Evolutionary conservation across 2,329 filamentous ascomycete species (phyloP), one percentile per base, ranked within the genome.

Genomic region (Penicillium thymicola): DNA sequence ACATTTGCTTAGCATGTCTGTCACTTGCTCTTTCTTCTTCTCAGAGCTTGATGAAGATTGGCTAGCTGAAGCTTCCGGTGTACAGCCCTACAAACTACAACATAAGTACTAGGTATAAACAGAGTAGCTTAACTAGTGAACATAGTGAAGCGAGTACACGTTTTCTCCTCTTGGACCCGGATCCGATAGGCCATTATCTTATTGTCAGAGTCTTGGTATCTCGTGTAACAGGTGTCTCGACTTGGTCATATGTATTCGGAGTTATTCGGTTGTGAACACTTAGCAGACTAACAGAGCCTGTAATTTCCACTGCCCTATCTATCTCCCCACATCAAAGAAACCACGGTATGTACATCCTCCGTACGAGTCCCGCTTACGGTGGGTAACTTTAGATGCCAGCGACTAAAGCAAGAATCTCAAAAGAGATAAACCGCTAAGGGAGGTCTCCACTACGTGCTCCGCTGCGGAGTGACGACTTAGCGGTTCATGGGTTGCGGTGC

Each of bases 161-260:
- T n/a, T 41, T 13, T n/a, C 16, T 42, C 42, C 34, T 43, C 34
- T n/a, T 51, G 16, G 11, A 27, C 16, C 36, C 14, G 11, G 18
- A 50, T 47, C 32, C 38, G 36, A 50, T 54, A 61, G 44, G 46
- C 36, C n/a, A 38, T 18, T 42, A 23, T 23, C 34, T 36, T 41
- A 46, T 51, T 14, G 16, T 40, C 37, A 32, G 14, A 54, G 36
- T n/a, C 25, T 44, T 45, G 28, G 34, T 11, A 34, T 42, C 13
- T 13, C 2, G 46, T 55, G 50, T 54, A 57, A 49, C 21, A 32
- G 46, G 6, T 21, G 28, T 44, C 28, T 21, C 6, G n/a, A 18
- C 13, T 55, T 49, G 10, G 30, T 18, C 18, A 9, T 25, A 38
- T 23, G 21, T 30, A 38, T 18, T 42, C 34, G 46, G 41, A 46